Evolutionary conservation across 805 yeast genomes (phyloP).

Genomic region (Sugiyamaella boreocaroliniensis): DNA sequence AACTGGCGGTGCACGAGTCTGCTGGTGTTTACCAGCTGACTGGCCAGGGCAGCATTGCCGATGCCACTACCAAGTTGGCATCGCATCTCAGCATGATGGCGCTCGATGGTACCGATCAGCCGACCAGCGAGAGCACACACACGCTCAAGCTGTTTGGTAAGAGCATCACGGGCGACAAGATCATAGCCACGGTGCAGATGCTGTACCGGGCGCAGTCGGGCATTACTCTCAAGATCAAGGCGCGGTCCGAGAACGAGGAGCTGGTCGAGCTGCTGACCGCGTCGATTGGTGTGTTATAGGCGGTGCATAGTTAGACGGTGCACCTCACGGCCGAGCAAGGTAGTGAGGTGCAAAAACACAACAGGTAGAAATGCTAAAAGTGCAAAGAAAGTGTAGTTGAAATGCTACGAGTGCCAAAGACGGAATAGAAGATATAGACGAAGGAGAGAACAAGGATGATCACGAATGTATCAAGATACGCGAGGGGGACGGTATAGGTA

Average conservation of each 20-base stretch:
- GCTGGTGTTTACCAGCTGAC: slow-evolving; percentile 62
- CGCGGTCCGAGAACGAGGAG: slow-evolving; percentile 39
- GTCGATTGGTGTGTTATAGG: slow-evolving; percentile 21
- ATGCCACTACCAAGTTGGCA: slow-evolving; percentile 50
- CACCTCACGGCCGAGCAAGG: neutral
- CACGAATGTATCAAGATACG: too few species aligned
- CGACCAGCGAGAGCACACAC: slow-evolving; percentile 52
- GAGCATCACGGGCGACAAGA: slow-evolving; percentile 46
- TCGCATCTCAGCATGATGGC: slow-evolving; percentile 57
- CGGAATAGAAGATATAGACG: too few species aligned
- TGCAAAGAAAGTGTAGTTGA: too few species aligned
- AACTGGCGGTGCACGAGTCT: slow-evolving; percentile 48
- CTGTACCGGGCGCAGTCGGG: slow-evolving; percentile 39
- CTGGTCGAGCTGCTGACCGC: slow-evolving; percentile 46
- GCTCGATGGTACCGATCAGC: slow-evolving; percentile 64
- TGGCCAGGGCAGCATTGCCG: slow-evolving; percentile 42
- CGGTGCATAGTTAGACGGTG: neutral
- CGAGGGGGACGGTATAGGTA: too few species aligned
- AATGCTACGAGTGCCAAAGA: too few species aligned
- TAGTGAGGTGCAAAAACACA: neutral
- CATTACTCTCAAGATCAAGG: slow-evolving; percentile 39
- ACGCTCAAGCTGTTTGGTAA: slow-evolving; percentile 78
- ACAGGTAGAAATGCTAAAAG: neutral
- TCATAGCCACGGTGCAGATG: slow-evolving; percentile 38
- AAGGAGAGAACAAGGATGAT: too few species aligned